Evolutionary conservation across 768 basidiomycete species (phyloP), one percentile per base, ranked within the genome.

Genomic region (Pisolithus orientalis): DNA sequence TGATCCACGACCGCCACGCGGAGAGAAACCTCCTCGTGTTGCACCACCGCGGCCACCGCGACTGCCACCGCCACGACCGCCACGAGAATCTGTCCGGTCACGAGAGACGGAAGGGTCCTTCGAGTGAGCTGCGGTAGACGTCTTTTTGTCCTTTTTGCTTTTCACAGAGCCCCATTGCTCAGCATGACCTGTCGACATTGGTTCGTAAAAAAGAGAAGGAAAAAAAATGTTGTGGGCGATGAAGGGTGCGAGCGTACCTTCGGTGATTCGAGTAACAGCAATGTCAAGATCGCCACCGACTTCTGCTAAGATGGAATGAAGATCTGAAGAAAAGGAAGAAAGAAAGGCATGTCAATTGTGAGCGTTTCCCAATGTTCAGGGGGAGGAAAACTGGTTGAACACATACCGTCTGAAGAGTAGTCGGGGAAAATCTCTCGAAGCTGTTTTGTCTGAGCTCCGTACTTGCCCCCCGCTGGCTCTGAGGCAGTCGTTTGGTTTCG

Each of bases 101-200:
- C 67, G 65, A 47, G 55, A 32, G 7, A 37, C 5, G 42, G 56
- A 54, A 6, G 62, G 60, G 25, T 85, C 80, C 68, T 82, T 87
- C 46, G 83, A 65, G 42, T 62, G 56, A 39, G 70, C 47, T 29
- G 75, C 40, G 17, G 73, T 47, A 11, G 77, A 60, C 0, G 57
- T 42, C 70, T 89, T 91, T 77, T 91, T 90, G 68, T 92, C 88
- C 75, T 90, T 93, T 80, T 90, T 92, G 69, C 81, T 85, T 56
- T 81, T 82, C 52, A 90, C 90, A 50, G 87, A 81, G 48, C 80
- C 89, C 90, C 90, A 93, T 62, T 85, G 87, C 65, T 84, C 81
- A 44, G 78, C 85, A 58, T 76, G 75, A 62, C 90, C 90, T 92
- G 64, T 48, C 47, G 50, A 40, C 52, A 47, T 52, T 34, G 32